phyloP scores from a whole-genome alignment of 2,329 filamentous ascomycete species.

The Aspergillus novofumigatus region DNA sequence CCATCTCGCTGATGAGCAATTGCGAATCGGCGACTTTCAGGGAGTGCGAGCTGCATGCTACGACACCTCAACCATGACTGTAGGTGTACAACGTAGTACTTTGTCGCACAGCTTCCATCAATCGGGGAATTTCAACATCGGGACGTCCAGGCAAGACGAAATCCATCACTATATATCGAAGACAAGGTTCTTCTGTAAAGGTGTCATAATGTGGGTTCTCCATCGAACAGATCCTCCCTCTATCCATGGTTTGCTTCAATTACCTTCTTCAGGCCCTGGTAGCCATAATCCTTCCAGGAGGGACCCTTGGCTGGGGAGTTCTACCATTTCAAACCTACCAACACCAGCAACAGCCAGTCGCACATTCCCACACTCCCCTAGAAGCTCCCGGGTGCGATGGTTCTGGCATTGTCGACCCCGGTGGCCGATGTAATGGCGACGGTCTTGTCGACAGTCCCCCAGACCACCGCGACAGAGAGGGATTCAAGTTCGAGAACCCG shows the following conservation, averaged over 20 bases:
- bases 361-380: slow-evolving; percentile 8
- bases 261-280: slow-evolving; percentile 12
- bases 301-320: slow-evolving; percentile 6
- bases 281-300: slow-evolving; percentile 8
- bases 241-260: slow-evolving; percentile 10
- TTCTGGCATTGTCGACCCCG: slow-evolving; percentile 24
- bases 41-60: background rate
- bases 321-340: background rate
- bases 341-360: background rate
- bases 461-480: slow-evolving; percentile 17
- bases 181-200: background rate
- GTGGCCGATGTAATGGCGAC: slow-evolving; percentile 24
- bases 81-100: background rate
- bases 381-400: slow-evolving; percentile 22
- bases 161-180: background rate
- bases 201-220: background rate
- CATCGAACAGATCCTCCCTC: background rate
- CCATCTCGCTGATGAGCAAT: background rate
- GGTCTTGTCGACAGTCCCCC: slow-evolving; percentile 21
- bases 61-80: background rate
- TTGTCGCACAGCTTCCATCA: background rate
- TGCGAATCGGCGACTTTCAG: background rate
- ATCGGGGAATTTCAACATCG: background rate
- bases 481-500: slow-evolving; percentile 31
- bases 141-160: background rate